Evolutionary conservation across 176 grass and related monocot species (phyloP).

Genomic region (Oryza nivara): DNA sequence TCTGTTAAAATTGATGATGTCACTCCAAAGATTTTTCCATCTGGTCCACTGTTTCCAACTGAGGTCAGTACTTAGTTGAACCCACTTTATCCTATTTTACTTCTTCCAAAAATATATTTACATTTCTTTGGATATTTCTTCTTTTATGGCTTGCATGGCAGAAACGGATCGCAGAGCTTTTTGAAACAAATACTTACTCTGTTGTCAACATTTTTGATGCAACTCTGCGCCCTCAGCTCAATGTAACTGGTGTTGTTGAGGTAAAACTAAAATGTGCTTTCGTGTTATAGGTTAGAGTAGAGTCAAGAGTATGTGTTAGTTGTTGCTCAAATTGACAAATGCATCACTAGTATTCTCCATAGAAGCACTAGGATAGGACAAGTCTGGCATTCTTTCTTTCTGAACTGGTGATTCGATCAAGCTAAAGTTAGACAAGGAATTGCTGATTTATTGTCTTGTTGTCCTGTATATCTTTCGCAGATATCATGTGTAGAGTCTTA

Average conservation of each 20-base stretch:
- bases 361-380: conserved; percentile 15
- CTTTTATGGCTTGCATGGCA: conserved; percentile 33
- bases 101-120: conserved; percentile 29
- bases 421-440: conserved; percentile 19
- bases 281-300: conserved; percentile 21
- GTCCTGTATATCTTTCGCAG: not conserved
- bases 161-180: conserved; percentile 81
- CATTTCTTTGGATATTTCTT: conserved; percentile 25
- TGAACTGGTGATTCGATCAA: conserved; percentile 7
- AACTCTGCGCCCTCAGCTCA: conserved; percentile 88
- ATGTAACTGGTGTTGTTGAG: conserved; percentile 92
- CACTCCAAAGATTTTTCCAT: conserved; percentile 67
- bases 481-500: conserved; percentile 5
- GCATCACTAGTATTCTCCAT: not conserved
- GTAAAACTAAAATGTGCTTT: conserved; percentile 45
- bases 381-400: not conserved
- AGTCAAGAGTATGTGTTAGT: not conserved
- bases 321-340: not conserved
- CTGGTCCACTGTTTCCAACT: conserved; percentile 74
- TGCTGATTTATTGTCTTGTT: not conserved
- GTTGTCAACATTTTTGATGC: conserved; percentile 97
- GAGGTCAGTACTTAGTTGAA: conserved; percentile 60
- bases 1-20: conserved; percentile 75
- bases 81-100: not conserved
- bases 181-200: conserved; percentile 94